These are phyloP conservation scores for Clitopilus hobsonii DNA, from an alignment of 768 basidiomycete genomes.

Conservation along the genomic window DNA sequence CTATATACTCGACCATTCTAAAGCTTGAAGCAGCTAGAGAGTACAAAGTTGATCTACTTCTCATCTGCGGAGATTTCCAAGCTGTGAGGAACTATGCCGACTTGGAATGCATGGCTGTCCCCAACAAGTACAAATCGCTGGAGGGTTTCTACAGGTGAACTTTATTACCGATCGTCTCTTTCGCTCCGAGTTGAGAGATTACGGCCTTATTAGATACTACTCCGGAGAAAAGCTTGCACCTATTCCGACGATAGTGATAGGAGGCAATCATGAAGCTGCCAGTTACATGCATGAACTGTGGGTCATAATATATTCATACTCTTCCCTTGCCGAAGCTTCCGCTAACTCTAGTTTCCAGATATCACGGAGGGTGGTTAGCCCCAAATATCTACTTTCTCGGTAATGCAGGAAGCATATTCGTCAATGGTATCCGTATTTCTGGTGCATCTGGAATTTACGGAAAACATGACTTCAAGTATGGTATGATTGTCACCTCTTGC, in stretches of 20 bases:
- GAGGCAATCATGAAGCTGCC: slow-evolving; percentile 96
- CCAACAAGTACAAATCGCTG: slow-evolving; percentile 79
- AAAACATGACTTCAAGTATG: slow-evolving; percentile 63
- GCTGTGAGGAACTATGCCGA: slow-evolving; percentile 85
- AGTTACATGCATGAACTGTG: slow-evolving; percentile 97
- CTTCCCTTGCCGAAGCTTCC: background rate
- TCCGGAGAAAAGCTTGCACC: slow-evolving; percentile 79
- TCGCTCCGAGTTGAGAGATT: too few species aligned
- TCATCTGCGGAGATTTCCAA: slow-evolving; percentile 96
- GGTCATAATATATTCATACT: slow-evolving; percentile 21
- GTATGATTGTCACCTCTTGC: slow-evolving; percentile 24
- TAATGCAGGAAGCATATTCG: slow-evolving; percentile 80
- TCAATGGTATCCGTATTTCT: slow-evolving; percentile 84
- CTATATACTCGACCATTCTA: slow-evolving; percentile 72
- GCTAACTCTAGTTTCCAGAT: slow-evolving; percentile 41
- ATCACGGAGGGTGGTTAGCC: slow-evolving; percentile 96
- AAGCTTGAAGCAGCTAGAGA: slow-evolving; percentile 55
- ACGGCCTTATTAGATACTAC: slow-evolving; percentile 63
- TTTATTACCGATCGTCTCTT: too few species aligned
- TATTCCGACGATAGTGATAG: slow-evolving; percentile 87
- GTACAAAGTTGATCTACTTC: slow-evolving; percentile 76
- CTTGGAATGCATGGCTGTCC: slow-evolving; percentile 87
- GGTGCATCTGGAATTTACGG: slow-evolving; percentile 95
- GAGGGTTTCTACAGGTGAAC: slow-evolving; percentile 86
- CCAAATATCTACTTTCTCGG: slow-evolving; percentile 97